These are phyloP conservation scores for Botrytis fabae DNA, from an alignment of 2,329 filamentous ascomycete species.

Conservation along the genomic window DNA sequence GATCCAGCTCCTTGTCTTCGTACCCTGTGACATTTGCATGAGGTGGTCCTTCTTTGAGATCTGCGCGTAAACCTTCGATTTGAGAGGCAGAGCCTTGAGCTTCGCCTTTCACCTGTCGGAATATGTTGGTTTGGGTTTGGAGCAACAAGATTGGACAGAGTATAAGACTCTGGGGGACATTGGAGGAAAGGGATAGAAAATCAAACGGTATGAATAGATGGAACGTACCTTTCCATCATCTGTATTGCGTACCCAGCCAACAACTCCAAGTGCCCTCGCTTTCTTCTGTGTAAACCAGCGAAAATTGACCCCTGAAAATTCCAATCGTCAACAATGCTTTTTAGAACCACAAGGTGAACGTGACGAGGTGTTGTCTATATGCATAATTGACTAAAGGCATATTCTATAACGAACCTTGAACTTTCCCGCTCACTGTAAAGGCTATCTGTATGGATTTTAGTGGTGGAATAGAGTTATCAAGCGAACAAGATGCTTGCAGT, in stretches of 20 bases:
- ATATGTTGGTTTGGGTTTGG: background rate
- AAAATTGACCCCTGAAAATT: conserved; percentile 4
- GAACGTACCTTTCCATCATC: conserved; percentile 52
- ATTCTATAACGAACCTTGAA: conserved; percentile 4
- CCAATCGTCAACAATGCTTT: background rate
- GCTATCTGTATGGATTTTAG: conserved; percentile 6
- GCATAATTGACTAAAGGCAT: no score
- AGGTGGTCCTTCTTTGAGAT: conserved; percentile 72
- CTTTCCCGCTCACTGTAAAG: conserved; percentile 8
- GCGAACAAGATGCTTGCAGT: background rate
- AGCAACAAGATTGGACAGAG: background rate
- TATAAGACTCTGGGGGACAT: background rate
- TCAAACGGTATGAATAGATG: background rate
- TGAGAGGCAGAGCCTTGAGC: conserved; percentile 71
- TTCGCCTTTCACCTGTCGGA: conserved; percentile 77
- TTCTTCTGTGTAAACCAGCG: conserved; percentile 54
- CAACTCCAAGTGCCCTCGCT: conserved; percentile 52
- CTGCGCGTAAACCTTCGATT: conserved; percentile 69
- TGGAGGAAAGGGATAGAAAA: background rate
- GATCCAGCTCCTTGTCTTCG: conserved; percentile 65
- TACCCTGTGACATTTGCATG: conserved; percentile 73
- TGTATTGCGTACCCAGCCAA: conserved; percentile 64
- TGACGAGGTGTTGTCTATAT: background rate
- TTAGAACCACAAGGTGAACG: background rate
- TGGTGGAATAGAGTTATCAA: background rate